phyloP scores from a whole-genome alignment of 495 filamentous ascomycete genomes.

The Trichoderma reesei region DNA sequence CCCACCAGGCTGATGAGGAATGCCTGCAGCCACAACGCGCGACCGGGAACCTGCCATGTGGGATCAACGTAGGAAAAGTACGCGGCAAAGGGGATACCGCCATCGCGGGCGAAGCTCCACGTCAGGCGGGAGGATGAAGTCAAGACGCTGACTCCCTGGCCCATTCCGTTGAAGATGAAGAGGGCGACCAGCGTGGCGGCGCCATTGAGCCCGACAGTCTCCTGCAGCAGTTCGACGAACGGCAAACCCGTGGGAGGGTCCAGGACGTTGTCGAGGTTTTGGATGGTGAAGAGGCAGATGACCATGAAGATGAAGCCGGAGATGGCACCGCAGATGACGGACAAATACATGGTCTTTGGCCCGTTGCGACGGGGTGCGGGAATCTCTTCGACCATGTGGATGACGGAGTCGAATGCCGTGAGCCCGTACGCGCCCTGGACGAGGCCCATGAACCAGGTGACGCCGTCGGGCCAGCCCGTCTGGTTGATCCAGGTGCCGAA shows the following conservation, averaged over 20 bases:
- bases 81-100: slow-evolving; percentile 21
- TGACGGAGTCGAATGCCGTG: slow-evolving; percentile 18
- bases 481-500: slow-evolving; percentile 13
- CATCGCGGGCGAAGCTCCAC: slow-evolving; percentile 33
- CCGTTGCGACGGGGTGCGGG: slow-evolving; percentile 23
- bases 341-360: slow-evolving; percentile 27
- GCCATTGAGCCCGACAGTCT: slow-evolving; percentile 14
- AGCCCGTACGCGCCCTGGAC: slow-evolving; percentile 26
- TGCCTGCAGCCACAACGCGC: slow-evolving; percentile 36
- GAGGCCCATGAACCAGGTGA: slow-evolving; percentile 28
- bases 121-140: slow-evolving; percentile 23
- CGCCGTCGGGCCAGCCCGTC: slow-evolving; percentile 19
- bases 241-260: slow-evolving; percentile 31
- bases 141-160: slow-evolving; percentile 10
- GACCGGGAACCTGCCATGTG: slow-evolving; percentile 24
- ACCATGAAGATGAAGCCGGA: slow-evolving; percentile 28
- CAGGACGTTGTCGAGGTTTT: slow-evolving; percentile 20
- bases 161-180: slow-evolving; percentile 38
- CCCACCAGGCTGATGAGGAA: slow-evolving; percentile 34
- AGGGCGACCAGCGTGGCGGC: slow-evolving; percentile 27
- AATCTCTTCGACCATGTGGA: slow-evolving; percentile 26
- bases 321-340: slow-evolving; percentile 27
- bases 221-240: slow-evolving; percentile 30
- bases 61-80: slow-evolving; percentile 36
- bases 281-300: slow-evolving; percentile 25